These are phyloP conservation scores for Termitomyces sp. DNA, from an alignment of 768 basidiomycete genomes.

Conservation along the genomic window DNA sequence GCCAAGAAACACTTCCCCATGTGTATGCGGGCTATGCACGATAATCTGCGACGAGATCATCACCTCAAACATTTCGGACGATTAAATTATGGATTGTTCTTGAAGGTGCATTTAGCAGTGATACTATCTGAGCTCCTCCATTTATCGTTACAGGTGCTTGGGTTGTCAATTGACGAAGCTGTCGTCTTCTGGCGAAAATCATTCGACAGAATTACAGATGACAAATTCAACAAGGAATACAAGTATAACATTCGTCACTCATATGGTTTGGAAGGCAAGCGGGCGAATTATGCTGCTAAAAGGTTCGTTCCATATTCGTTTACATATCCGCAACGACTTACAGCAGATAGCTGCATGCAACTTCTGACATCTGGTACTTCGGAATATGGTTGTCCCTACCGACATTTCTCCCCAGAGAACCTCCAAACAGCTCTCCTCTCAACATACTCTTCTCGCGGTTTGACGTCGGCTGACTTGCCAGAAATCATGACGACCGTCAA, in stretches of 20 bases:
- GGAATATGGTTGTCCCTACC: constrained; percentile 91
- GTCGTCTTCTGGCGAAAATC: constrained; percentile 89
- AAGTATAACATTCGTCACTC: constrained; percentile 96
- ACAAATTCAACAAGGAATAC: constrained; percentile 97
- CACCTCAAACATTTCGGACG: constrained; percentile 93
- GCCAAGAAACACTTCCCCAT: constrained; percentile 88
- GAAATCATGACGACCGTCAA: constrained; percentile 83
- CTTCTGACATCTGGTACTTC: constrained; percentile 58
- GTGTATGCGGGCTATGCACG: constrained; percentile 92
- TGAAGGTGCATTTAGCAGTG: constrained; percentile 59
- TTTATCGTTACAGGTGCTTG: constrained; percentile 60
- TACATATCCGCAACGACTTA: not conserved
- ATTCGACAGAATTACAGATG: constrained; percentile 77
- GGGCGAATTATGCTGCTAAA: constrained; percentile 91
- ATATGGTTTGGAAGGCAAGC: constrained; percentile 90
- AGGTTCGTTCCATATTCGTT: constrained; percentile 40
- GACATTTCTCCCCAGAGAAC: constrained; percentile 82
- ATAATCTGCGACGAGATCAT: constrained; percentile 64
- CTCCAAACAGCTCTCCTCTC: constrained; percentile 72
- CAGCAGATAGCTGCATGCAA: constrained; percentile 69
- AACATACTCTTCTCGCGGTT: constrained; percentile 57
- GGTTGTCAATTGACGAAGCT: constrained; percentile 92
- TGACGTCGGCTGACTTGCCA: constrained; percentile 63
- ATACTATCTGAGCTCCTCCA: not conserved
- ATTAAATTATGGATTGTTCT: constrained; percentile 87